phyloP scores from a whole-genome alignment of 768 basidiomycete species.

The Fomitopsis pulvina region DNA sequence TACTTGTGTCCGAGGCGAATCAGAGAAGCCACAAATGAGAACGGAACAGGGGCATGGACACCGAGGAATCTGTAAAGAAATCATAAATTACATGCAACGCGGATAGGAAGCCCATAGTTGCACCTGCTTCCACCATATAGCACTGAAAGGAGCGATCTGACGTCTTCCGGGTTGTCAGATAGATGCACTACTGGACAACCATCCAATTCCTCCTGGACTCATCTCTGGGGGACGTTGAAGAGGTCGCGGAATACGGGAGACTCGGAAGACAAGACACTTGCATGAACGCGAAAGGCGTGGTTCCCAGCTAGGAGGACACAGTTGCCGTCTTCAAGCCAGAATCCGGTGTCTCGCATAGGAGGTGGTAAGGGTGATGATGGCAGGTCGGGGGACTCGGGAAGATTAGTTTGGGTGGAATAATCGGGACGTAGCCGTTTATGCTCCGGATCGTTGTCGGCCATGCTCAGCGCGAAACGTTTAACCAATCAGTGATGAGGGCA shows the following conservation, averaged over 20 bases:
- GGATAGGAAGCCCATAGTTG: not conserved
- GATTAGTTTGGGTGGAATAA: no score
- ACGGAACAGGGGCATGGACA: not conserved
- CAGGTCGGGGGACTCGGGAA: no score
- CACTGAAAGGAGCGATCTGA: not conserved
- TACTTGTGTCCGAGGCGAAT: slow-evolving; percentile 1
- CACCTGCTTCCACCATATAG: not conserved
- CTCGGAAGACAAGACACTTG: slow-evolving; percentile 1
- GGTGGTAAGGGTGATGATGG: no score
- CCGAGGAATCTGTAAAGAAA: not conserved
- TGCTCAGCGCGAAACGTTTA: no score
- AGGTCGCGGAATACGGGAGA: slow-evolving; percentile 11
- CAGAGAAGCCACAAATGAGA: not conserved
- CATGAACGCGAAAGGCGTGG: slow-evolving; percentile 9
- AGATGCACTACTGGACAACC: slow-evolving; percentile 10
- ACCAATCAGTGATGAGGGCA: no score
- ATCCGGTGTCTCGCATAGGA: no score
- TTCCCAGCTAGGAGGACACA: slow-evolving; percentile 7
- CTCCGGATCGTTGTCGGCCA: no score
- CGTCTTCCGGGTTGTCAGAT: slow-evolving; percentile 4
- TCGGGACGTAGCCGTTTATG: no score
- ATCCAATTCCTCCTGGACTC: slow-evolving; percentile 8
- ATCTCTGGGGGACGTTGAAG: slow-evolving; percentile 1
- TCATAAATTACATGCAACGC: not conserved
- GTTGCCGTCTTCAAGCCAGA: slow-evolving; percentile 16